These are phyloP conservation scores for Pterocarpus santalinus DNA, from an alignment of 306 rosid genomes.

Conservation along the genomic window DNA sequence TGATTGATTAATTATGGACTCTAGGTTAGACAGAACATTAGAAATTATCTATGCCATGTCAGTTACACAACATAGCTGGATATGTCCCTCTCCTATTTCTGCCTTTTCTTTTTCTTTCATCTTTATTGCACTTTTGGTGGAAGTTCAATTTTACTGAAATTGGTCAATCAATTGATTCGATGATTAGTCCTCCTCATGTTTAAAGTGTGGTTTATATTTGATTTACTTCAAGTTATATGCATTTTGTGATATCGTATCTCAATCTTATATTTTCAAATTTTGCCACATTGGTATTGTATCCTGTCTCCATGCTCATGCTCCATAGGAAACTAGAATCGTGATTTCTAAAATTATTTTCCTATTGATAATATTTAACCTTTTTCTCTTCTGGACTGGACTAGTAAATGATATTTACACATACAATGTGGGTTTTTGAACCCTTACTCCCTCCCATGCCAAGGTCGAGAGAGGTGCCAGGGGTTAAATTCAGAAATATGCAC, in stretches of 20 bases:
- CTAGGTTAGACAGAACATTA: conserved; percentile 18
- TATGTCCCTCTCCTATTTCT: neutral
- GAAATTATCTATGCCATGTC: neutral
- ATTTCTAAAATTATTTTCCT: too few species aligned
- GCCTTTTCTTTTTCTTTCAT: too few species aligned
- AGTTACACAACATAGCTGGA: neutral
- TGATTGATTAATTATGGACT: conserved; percentile 11
- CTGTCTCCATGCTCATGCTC: neutral
- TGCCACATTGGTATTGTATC: neutral
- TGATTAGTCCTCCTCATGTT: too few species aligned
- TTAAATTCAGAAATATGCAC: neutral
- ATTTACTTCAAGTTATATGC: too few species aligned
- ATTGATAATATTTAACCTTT: neutral
- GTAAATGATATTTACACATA: neutral
- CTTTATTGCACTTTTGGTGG: neutral
- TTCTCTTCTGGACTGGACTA: neutral
- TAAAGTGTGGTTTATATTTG: too few species aligned
- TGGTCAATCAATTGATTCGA: neutral
- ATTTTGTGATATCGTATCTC: too few species aligned
- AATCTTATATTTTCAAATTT: neutral
- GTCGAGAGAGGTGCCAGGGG: neutral
- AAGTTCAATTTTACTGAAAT: neutral
- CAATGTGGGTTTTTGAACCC: neutral
- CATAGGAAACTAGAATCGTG: neutral
- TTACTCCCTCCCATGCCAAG: too few species aligned